phyloP scores from a whole-genome alignment of 192 early-diverging fungal genomes.

The Backusella mclennaniae region DNA sequence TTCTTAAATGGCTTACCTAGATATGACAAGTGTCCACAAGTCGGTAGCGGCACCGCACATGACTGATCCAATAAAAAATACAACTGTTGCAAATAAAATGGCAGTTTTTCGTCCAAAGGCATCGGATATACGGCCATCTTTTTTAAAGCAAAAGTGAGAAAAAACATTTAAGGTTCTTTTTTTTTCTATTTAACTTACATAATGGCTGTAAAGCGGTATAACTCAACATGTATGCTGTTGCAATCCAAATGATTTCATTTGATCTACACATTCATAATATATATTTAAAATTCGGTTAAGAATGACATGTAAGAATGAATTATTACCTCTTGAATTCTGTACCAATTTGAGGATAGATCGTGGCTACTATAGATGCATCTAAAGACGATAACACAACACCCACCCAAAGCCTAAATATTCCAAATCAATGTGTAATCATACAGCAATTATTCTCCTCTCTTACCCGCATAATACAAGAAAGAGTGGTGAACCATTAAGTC shows the following conservation, averaged over 20 bases:
- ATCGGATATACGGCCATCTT: conserved; percentile 63
- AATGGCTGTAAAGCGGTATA: conserved; percentile 76
- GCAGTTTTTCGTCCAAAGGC: conserved; percentile 76
- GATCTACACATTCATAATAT: conserved; percentile 11
- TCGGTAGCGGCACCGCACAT: conserved; percentile 61
- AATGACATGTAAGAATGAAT: neutral
- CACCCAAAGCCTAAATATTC: conserved; percentile 25
- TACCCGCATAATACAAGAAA: conserved; percentile 18
- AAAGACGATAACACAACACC: conserved; percentile 29
- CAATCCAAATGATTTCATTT: conserved; percentile 79
- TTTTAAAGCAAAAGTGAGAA: neutral
- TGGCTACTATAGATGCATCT: conserved; percentile 38
- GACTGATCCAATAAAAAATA: conserved; percentile 68
- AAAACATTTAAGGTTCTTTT: neutral
- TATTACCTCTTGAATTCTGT: conserved; percentile 38
- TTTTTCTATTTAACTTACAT: conserved; percentile 43
- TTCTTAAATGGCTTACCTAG: conserved; percentile 27
- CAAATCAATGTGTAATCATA: neutral
- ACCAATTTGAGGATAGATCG: conserved; percentile 37
- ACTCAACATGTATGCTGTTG: conserved; percentile 70
- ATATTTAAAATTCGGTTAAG: neutral
- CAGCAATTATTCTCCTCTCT: neutral
- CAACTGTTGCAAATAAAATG: conserved; percentile 51
- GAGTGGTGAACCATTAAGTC: conserved; percentile 18
- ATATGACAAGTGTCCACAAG: conserved; percentile 53